Evolutionary conservation across 177 flowering plant genomes (phyloP).

Genomic region (Vitis hybrid): DNA sequence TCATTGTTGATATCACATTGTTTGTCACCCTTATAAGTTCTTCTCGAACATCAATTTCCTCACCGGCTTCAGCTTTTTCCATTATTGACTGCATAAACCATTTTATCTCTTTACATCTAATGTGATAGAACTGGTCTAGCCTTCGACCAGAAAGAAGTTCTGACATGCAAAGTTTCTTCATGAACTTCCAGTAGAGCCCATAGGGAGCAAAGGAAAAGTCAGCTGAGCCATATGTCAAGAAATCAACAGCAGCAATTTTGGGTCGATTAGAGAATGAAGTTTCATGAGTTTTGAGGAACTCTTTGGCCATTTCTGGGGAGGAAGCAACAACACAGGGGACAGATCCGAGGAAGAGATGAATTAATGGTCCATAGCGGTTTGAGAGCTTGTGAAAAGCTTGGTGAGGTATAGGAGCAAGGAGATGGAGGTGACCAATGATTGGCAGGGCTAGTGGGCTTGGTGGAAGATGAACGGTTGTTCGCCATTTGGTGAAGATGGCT

Average conservation of each 20-base stretch:
- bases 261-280: slow-evolving; percentile 21
- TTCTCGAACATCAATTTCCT: slow-evolving; percentile 11
- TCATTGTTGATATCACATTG: slow-evolving; percentile 14
- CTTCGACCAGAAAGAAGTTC: slow-evolving; percentile 24
- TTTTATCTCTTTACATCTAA: slow-evolving; percentile 3
- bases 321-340: slow-evolving; percentile 26
- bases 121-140: slow-evolving; percentile 1
- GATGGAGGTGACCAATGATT: slow-evolving; percentile 31
- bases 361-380: slow-evolving; percentile 19
- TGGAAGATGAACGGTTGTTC: slow-evolving; percentile 13
- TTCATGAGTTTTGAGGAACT: slow-evolving; percentile 27
- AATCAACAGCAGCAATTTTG: slow-evolving; percentile 10
- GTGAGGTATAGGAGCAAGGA: slow-evolving; percentile 16
- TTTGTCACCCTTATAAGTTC: slow-evolving; percentile 13
- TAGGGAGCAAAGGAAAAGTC: slow-evolving; percentile 27
- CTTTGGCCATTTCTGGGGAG: slow-evolving; percentile 4
- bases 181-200: slow-evolving; percentile 31
- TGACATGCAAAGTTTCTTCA: slow-evolving; percentile 26
- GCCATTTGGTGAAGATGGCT: slow-evolving; percentile 1
- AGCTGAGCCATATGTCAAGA: slow-evolving; percentile 24
- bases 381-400: slow-evolving; percentile 27
- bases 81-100: not conserved
- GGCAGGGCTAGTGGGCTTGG: slow-evolving; percentile 25
- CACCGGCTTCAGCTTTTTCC: not conserved
- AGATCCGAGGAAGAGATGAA: slow-evolving; percentile 21